These are phyloP conservation scores for Pyrrhoderma noxium DNA, from an alignment of 1,284 basidiomycete species.

Conservation along the genomic window DNA sequence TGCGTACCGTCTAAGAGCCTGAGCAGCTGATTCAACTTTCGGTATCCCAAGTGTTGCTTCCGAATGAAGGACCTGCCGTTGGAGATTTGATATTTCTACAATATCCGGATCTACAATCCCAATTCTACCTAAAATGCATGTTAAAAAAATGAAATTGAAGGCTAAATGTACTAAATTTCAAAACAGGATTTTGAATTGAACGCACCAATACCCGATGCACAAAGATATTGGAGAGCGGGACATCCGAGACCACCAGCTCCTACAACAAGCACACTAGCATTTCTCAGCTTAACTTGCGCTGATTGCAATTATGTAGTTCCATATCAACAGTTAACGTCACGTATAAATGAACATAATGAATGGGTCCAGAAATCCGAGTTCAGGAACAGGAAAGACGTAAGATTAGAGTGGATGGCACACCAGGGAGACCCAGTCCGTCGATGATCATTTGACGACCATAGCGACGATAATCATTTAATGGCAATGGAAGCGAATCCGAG, in stretches of 20 bases:
- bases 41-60: constrained; percentile 73
- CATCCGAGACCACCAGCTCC: constrained; percentile 97
- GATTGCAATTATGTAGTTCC: not conserved
- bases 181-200: constrained; percentile 9
- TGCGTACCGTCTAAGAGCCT: constrained; percentile 52
- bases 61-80: constrained; percentile 87
- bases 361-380: constrained; percentile 3
- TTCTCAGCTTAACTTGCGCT: constrained; percentile 82
- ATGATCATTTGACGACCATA: constrained; percentile 99
- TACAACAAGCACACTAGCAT: constrained; percentile 77
- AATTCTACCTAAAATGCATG: constrained; percentile 62
- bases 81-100: constrained; percentile 90
- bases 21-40: constrained; percentile 80
- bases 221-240: constrained; percentile 91
- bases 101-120: constrained; percentile 88
- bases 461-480: constrained; percentile 63
- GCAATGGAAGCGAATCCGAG: too few relatives aligned
- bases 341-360: constrained; percentile 2
- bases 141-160: not conserved
- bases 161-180: constrained; percentile 8
- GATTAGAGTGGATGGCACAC: constrained; percentile 33
- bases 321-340: too few relatives aligned
- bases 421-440: constrained; percentile 79
- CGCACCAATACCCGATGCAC: constrained; percentile 85
- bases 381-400: not conserved